Conservation (phyloP, 371 early-diverging fungal species). For the Mortierella sp. region DNA sequence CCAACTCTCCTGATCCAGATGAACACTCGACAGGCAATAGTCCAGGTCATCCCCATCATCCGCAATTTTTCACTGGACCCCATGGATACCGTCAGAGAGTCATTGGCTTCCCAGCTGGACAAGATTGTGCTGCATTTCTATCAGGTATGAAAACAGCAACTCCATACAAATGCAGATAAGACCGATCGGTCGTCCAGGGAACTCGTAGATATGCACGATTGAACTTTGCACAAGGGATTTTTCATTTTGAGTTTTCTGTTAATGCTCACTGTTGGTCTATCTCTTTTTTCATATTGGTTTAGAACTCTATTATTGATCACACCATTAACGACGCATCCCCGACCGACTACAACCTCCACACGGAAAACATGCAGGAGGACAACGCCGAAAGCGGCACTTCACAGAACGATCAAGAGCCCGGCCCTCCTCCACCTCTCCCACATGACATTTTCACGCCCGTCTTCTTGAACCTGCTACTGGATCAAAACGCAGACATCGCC, state of each 20-base stretch:
- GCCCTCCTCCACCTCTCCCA: conserved; percentile 24
- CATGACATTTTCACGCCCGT: conserved; percentile 59
- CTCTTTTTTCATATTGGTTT: conserved; percentile 6
- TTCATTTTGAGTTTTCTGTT: background rate
- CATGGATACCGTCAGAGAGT: conserved; percentile 43
- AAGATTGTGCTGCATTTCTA: conserved; percentile 50
- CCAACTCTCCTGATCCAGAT: conserved; percentile 29
- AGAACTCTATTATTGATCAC: conserved; percentile 46
- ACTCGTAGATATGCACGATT: background rate
- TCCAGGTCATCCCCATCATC: conserved; percentile 37
- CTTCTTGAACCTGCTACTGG: conserved; percentile 65
- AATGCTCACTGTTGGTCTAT: conserved; percentile 11
- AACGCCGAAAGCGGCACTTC: background rate
- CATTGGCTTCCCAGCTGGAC: conserved; percentile 49
- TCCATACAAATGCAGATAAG: background rate
- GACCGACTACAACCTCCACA: background rate
- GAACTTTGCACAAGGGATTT: background rate
- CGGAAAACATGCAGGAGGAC: conserved; percentile 4
- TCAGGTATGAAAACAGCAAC: conserved; percentile 17
- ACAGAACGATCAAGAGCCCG: background rate
- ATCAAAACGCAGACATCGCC: conserved; percentile 66
- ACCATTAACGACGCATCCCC: conserved; percentile 13
- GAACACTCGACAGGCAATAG: conserved; percentile 33
- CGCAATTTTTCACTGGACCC: conserved; percentile 41
- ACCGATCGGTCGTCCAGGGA: conserved; percentile 8